Evolutionary conservation across 1,284 basidiomycete genomes (phyloP).

Genomic region (Schizophyllum amplum): DNA sequence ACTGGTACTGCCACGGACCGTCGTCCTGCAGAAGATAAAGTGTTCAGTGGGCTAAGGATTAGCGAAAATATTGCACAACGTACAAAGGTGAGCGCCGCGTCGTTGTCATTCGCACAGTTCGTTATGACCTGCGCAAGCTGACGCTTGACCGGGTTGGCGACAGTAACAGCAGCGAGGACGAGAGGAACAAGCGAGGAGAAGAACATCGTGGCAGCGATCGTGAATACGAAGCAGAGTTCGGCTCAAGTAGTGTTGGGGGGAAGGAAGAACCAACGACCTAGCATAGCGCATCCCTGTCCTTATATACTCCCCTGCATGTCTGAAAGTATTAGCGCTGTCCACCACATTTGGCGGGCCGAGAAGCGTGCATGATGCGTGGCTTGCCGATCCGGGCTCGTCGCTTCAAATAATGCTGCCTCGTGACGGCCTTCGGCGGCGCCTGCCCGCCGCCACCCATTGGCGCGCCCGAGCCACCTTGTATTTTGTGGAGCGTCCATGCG

Average conservation of each 20-base stretch:
- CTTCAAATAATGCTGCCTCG: not conserved
- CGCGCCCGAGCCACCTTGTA: not conserved
- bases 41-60: not conserved
- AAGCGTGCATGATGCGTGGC: not conserved
- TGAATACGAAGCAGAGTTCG: not conserved
- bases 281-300: not conserved
- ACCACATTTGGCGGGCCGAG: not conserved
- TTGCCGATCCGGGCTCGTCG: not conserved
- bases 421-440: not conserved
- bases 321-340: not conserved
- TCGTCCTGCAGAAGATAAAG: constrained; percentile 29
- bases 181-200: not conserved
- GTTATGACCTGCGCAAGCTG: constrained; percentile 22
- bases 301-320: not conserved
- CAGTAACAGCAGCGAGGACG: not conserved
- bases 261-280: not conserved
- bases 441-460: not conserved
- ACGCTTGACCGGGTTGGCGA: not conserved
- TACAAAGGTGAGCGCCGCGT: constrained; percentile 41
- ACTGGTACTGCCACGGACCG: constrained; percentile 34
- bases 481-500: not conserved
- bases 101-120: constrained; percentile 22
- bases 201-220: not conserved
- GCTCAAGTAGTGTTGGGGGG: not conserved
- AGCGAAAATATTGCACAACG: constrained; percentile 9